phyloP scores from a whole-genome alignment of 768 basidiomycete genomes.

The Termitomyces sp. region DNA sequence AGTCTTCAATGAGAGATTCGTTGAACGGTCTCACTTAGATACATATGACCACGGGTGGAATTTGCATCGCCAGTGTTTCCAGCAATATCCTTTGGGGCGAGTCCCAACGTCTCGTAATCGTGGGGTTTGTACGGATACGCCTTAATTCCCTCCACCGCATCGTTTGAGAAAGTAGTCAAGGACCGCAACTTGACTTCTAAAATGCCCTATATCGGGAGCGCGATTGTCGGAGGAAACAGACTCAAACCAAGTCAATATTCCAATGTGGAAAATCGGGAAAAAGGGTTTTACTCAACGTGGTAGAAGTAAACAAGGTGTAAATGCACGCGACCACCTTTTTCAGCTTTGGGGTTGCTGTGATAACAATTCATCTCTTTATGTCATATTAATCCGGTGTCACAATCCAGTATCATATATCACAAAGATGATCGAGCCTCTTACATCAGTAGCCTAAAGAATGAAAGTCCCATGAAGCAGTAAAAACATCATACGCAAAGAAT shows the following conservation, averaged over 20 bases:
- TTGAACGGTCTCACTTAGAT: neutral
- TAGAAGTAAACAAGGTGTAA: neutral
- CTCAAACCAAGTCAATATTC: neutral
- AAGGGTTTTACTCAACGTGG: neutral
- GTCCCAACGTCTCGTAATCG: constrained; percentile 6
- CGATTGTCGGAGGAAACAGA: neutral
- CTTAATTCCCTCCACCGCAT: neutral
- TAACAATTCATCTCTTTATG: neutral
- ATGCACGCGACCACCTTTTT: neutral
- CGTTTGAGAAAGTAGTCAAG: neutral
- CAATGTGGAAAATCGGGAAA: neutral
- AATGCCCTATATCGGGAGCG: constrained; percentile 1
- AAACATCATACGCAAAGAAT: neutral
- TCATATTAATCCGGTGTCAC: neutral
- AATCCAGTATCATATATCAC: neutral
- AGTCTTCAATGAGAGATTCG: neutral
- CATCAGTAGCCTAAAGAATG: neutral
- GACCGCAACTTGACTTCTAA: constrained; percentile 1
- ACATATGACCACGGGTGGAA: neutral
- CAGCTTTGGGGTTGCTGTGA: neutral
- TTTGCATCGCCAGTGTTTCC: neutral
- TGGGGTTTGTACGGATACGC: constrained; percentile 1
- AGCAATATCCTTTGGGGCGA: constrained; percentile 1
- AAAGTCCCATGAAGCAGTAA: neutral
- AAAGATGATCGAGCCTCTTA: neutral